Base-by-base conservation (phyloP, 1,139 yeast genomes). In the Saccharomyces hybrid region DNA sequence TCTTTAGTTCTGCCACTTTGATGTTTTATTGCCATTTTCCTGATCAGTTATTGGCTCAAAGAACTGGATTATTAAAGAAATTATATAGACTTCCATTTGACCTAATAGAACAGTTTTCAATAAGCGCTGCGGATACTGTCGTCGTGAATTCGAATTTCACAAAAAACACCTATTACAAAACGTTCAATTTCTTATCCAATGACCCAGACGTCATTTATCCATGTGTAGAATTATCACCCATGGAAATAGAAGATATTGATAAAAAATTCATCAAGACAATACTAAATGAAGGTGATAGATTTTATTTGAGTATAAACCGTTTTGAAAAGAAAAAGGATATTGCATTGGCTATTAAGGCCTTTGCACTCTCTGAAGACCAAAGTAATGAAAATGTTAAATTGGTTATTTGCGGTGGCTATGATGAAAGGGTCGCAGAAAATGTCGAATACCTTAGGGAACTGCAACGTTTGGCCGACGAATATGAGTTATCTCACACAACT, bases 1-100 rank as follows among this genome's bases (percentile, higher is more conserved):
- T 78, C 27, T 78, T 82, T 65, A 71, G 54, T 51, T 54, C 53
- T 50, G 75, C 69, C 57, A 75, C 53, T 54, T 77, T 88, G 4
- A 71, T 93, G 52, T 93, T 93, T 68, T 93, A 93, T 70, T 91
- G 99, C 64, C 99, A 93, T 72, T 93, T 93, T 71, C 99, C 99
- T 0, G 99, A 93, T 70, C 88, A 88, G 66, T 74, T 86, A 50
- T 73, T 93, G 52, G 84, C 96, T 0, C 75, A 76, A 27, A 83
- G 85, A 52, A 73, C 77, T 1, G 76, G 85, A 2, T 50, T 78
- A 1, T 44, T 86, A 12, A 86, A 89, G 62, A 74, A 73, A 56
- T 54, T 87, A 0, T 93, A 93, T 70, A 76, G 99, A 58, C 56
- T 79, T 4, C 95, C 97, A 0, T 93, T 93, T 70, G 96, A 93